Conservation (phyloP, 768 basidiomycete species). For the Kwoniella heveanensis region DNA sequence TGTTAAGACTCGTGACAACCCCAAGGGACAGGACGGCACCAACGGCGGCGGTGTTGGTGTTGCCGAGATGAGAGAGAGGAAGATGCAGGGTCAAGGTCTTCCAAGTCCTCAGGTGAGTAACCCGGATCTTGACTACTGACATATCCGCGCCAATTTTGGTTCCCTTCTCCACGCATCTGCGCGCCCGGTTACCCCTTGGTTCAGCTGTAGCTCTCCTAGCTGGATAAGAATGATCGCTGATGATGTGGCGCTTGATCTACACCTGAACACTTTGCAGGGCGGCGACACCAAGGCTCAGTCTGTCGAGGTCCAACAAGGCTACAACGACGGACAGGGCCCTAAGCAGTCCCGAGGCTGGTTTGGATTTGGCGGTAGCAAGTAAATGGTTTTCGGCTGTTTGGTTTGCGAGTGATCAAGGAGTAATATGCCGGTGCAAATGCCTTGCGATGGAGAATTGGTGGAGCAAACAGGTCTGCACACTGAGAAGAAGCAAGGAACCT, state of each 20-base stretch:
- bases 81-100: constrained; percentile 49
- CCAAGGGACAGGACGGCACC: constrained; percentile 49
- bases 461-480: too few relatives aligned
- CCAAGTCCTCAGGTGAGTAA: constrained; percentile 49
- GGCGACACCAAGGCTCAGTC: constrained; percentile 39
- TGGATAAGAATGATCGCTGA: neutral
- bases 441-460: too few relatives aligned
- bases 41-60: constrained; percentile 50
- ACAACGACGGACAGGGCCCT: constrained; percentile 19
- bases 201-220: too few relatives aligned
- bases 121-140: too few relatives aligned
- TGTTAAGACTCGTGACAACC: constrained; percentile 37
- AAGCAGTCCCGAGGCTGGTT: constrained; percentile 7
- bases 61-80: constrained; percentile 56
- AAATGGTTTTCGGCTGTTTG: too few relatives aligned
- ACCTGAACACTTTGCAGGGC: constrained; percentile 27
- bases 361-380: constrained; percentile 4
- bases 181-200: too few relatives aligned
- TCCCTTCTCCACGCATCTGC: neutral
- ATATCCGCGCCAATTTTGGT: too few relatives aligned
- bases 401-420: too few relatives aligned
- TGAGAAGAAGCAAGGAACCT: too few relatives aligned
- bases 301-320: constrained; percentile 29
- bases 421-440: too few relatives aligned
- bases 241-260: neutral